These are phyloP conservation scores for Stagonosporopsis cucurbitacearum DNA, from an alignment of 2,329 filamentous ascomycete species.

Conservation along the genomic window DNA sequence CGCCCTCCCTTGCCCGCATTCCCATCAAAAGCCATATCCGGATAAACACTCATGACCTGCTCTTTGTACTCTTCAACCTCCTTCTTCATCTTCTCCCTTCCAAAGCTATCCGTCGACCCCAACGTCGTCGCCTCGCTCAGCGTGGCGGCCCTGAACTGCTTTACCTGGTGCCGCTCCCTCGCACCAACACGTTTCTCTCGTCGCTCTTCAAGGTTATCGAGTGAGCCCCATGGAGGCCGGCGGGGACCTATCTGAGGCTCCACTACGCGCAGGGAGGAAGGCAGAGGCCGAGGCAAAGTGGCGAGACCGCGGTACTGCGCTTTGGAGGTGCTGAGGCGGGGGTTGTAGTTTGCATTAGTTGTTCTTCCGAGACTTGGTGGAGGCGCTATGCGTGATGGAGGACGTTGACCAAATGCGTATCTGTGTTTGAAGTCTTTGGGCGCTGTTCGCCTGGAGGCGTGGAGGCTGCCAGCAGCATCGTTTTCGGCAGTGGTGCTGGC, in stretches of 20 bases:
- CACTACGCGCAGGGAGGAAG: slow-evolving; percentile 1
- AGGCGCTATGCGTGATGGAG: background rate
- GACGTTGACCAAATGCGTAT: slow-evolving; percentile 20
- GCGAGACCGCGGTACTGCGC: slow-evolving; percentile 8
- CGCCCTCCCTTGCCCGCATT: slow-evolving; percentile 10
- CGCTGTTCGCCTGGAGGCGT: slow-evolving; percentile 4
- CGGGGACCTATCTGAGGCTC: slow-evolving; percentile 17
- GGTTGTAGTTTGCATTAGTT: slow-evolving; percentile 1
- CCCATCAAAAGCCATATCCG: slow-evolving; percentile 32
- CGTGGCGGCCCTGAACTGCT: background rate
- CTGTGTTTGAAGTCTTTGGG: slow-evolving; percentile 21
- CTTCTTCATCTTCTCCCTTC: slow-evolving; percentile 12
- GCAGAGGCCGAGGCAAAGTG: slow-evolving; percentile 2
- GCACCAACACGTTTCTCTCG: slow-evolving; percentile 11
- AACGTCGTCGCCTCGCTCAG: slow-evolving; percentile 1
- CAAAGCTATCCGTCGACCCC: background rate
- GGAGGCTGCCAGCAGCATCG: background rate
- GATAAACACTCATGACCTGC: slow-evolving; percentile 29
- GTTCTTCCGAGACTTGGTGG: background rate
- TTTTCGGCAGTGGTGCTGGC: background rate
- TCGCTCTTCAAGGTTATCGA: slow-evolving; percentile 16
- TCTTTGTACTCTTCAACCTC: slow-evolving; percentile 30
- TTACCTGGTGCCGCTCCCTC: slow-evolving; percentile 11
- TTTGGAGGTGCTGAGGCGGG: slow-evolving; percentile 6
- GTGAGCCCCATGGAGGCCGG: slow-evolving; percentile 25